phyloP scores from a whole-genome alignment of 768 basidiomycete genomes.

The Coprinopsis sp. region DNA sequence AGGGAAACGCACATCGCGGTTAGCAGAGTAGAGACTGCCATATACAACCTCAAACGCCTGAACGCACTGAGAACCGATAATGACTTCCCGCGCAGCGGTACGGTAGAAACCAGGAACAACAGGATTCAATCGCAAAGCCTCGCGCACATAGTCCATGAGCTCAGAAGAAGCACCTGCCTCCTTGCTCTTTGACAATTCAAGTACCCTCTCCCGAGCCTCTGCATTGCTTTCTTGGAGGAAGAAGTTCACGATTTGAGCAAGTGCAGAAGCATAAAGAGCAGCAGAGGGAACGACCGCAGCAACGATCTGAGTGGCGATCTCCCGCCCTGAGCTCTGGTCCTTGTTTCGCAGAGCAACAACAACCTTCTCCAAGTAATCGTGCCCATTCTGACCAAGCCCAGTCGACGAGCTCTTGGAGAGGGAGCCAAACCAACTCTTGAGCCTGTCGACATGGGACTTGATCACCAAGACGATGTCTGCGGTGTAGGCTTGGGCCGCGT shows the following conservation, averaged over 20 bases:
- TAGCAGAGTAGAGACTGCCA: slow-evolving; percentile 33
- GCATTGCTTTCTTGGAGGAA: slow-evolving; percentile 42
- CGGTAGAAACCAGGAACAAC: slow-evolving; percentile 40
- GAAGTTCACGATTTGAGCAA: slow-evolving; percentile 56
- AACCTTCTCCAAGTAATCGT: slow-evolving; percentile 30
- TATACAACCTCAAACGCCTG: slow-evolving; percentile 29
- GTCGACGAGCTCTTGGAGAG: slow-evolving; percentile 4
- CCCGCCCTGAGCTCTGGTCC: slow-evolving; percentile 15
- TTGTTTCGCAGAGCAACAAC: slow-evolving; percentile 16
- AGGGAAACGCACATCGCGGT: slow-evolving; percentile 32
- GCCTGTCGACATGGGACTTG: slow-evolving; percentile 25
- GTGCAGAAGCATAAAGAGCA: slow-evolving; percentile 49
- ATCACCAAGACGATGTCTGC: slow-evolving; percentile 25
- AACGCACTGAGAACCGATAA: slow-evolving; percentile 24
- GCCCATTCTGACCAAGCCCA: slow-evolving; percentile 14
- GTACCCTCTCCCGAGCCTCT: slow-evolving; percentile 36
- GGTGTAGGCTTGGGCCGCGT: slow-evolving; percentile 30
- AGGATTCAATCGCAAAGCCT: slow-evolving; percentile 39
- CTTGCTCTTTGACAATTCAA: slow-evolving; percentile 25
- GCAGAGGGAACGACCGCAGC: slow-evolving; percentile 52
- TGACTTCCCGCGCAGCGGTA: slow-evolving; percentile 25
- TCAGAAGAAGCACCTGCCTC: slow-evolving; percentile 21
- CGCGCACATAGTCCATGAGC: slow-evolving; percentile 41
- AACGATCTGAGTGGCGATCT: slow-evolving; percentile 46
- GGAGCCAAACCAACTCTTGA: slow-evolving; percentile 19